Base-by-base conservation (phyloP, 1,139 yeast species). In the Chernovozyma sophiae-reginae region DNA sequence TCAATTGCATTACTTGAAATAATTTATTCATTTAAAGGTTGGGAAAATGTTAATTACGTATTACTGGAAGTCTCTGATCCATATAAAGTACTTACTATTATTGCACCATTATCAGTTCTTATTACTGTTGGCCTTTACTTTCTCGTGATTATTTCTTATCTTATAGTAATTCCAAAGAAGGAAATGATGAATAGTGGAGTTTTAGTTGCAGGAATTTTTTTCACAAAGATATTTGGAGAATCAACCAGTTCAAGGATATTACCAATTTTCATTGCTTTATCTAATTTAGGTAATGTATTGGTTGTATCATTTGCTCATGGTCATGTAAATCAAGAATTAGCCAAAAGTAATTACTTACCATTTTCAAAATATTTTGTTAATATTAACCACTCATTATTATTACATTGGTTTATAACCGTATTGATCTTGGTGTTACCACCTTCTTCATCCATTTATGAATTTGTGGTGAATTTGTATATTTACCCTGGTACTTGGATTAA, bases 261-360 rank as follows among this genome's bases (percentile, higher is more conserved):
- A 22, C 80, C 89, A 0, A 77, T 81, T n/a, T 71, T 84, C 43
- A 86, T 85, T 31, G 86, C 90, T 1, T 62, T 83, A 28, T 79
- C 86, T 44, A 86, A 87, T 20, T 60, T 84, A 32, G 95, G 95
- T 25, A 85, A 85, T 51, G 92, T 85, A 22, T 64, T 84, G 58
- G 80, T 85, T 31, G 94, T 84, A 26, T 79, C 83, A 25, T 85
- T 78, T 53, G 82, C 92, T 1, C 94, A 84, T 53, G 85, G 87
- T 16, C 70, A 87, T 48, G 82, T 84, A 41, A 79, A 83, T 47
- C 87, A 81, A 52, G 89, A 83, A 49, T 64, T 84, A 39, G 92
- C 86, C 12, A 71, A 77, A 44, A 89, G 81, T 52, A 83, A 84
- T 44, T 74, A 82, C 42, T 54, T 85, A 31, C 95, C 95, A 22